phyloP scores from a whole-genome alignment of 352 stramenopile species.

The Phytophthora meadii region DNA sequence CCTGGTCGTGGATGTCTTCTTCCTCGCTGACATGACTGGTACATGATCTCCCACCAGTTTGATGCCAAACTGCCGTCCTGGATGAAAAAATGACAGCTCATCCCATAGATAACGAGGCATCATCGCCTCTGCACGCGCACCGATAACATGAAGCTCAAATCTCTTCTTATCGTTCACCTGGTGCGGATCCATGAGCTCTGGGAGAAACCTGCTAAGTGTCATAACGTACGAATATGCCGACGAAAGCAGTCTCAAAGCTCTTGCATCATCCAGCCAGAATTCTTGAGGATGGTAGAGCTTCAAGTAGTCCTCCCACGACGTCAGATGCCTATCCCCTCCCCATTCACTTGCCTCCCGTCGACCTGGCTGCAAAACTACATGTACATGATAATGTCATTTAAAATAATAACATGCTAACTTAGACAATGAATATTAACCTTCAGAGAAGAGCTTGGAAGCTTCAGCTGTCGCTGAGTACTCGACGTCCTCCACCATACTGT shows the following conservation, averaged over 20 bases:
- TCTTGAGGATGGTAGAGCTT: constrained; percentile 43
- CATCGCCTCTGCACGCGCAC: constrained; percentile 74
- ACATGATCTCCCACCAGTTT: constrained; percentile 77
- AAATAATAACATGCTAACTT: background rate
- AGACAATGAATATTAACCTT: constrained; percentile 37
- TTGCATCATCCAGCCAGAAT: constrained; percentile 40
- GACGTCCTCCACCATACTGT: constrained; percentile 51
- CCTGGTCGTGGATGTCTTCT: constrained; percentile 21
- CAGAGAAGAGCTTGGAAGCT: constrained; percentile 50
- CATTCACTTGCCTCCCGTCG: constrained; percentile 26
- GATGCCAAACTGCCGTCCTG: constrained; percentile 43
- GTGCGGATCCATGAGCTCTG: constrained; percentile 22
- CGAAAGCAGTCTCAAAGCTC: constrained; percentile 58
- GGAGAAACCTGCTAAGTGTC: constrained; percentile 60
- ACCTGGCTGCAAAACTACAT: constrained; percentile 41
- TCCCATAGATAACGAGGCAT: constrained; percentile 80
- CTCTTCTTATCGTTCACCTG: constrained; percentile 4
- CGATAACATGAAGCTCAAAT: constrained; percentile 61
- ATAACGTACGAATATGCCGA: constrained; percentile 76
- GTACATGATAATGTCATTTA: constrained; percentile 10
- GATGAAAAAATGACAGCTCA: constrained; percentile 56
- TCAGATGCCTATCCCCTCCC: constrained; percentile 14
- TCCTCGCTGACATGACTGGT: constrained; percentile 38
- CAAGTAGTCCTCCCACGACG: constrained; percentile 58
- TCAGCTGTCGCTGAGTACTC: constrained; percentile 43